Conservation (phyloP, 495 filamentous ascomycete species). For the Letharia columbiana region DNA sequence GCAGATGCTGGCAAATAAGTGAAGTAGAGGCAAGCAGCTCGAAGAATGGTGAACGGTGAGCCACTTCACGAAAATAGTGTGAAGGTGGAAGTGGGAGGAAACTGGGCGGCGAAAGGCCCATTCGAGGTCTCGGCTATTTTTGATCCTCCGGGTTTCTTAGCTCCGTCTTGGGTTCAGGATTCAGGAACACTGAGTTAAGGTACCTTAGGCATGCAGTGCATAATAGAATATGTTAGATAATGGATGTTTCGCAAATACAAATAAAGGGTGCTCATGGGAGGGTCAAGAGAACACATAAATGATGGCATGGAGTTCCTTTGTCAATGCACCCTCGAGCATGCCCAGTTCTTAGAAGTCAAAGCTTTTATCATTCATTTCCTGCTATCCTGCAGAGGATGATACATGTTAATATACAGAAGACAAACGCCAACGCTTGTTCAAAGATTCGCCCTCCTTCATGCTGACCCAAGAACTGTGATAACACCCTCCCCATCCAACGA, state of each 20-base stretch:
- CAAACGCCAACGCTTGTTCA: neutral
- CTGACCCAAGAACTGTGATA: constrained; percentile 52
- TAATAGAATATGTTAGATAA: neutral
- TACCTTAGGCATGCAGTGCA: neutral
- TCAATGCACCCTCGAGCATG: neutral
- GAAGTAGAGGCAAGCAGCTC: neutral
- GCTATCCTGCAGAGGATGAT: neutral
- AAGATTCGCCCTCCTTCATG: constrained; percentile 19
- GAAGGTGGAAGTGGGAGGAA: neutral
- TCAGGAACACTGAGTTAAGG: neutral
- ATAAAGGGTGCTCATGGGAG: neutral
- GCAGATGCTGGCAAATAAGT: neutral
- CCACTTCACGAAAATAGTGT: neutral
- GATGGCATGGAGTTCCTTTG: neutral
- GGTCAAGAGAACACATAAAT: neutral
- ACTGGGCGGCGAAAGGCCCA: constrained; percentile 1
- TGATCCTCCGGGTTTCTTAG: constrained; percentile 1
- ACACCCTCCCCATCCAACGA: constrained; percentile 66
- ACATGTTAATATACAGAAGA: neutral
- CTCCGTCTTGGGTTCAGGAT: neutral
- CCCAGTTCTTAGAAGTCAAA: neutral
- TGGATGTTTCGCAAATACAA: neutral
- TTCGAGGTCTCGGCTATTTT: constrained; percentile 7
- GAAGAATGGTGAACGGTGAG: neutral
- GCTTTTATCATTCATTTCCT: neutral